Percentiles rank a stretch among this genome's conserved stretches.
Conservation (phyloP, 768 basidiomycete genomes). For the Mrakia blollopis region DNA sequence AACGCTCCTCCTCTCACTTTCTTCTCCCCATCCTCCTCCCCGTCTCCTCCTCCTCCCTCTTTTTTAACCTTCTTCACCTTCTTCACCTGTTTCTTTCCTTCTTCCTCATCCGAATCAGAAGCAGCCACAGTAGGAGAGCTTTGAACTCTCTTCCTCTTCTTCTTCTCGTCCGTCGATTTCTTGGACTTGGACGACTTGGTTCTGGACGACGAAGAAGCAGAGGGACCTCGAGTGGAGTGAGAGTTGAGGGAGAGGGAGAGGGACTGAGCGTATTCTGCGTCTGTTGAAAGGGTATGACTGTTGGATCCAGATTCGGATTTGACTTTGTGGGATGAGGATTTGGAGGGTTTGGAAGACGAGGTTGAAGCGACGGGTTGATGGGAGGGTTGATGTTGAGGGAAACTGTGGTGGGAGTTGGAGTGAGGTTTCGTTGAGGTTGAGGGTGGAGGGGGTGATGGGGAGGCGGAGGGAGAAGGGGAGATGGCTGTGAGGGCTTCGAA, state of each 20-base stretch:
- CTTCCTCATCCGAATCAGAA: not conserved
- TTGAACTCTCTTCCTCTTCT: not conserved
- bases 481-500: not conserved
- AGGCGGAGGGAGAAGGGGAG: not conserved
- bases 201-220: not conserved
- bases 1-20: slow-evolving; percentile 37
- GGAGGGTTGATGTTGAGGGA: not conserved
- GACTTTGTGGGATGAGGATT: not conserved
- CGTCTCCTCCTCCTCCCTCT: slow-evolving; percentile 9
- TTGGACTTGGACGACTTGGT: not conserved
- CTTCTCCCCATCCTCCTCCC: slow-evolving; percentile 12
- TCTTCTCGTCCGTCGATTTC: not conserved
- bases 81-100: slow-evolving; percentile 42
- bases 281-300: not conserved
- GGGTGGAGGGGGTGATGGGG: not conserved
- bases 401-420: not conserved
- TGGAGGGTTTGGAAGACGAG: not conserved
- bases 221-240: slow-evolving; percentile 5
- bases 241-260: slow-evolving; percentile 16
- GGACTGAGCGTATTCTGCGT: slow-evolving; percentile 10
- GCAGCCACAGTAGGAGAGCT: not conserved
- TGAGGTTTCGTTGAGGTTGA: not conserved
- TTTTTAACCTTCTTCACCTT: slow-evolving; percentile 54
- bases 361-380: too few relatives aligned
- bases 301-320: too few relatives aligned